Conservation (phyloP, 495 filamentous ascomycete species). For the Amniculicola lignicola region DNA sequence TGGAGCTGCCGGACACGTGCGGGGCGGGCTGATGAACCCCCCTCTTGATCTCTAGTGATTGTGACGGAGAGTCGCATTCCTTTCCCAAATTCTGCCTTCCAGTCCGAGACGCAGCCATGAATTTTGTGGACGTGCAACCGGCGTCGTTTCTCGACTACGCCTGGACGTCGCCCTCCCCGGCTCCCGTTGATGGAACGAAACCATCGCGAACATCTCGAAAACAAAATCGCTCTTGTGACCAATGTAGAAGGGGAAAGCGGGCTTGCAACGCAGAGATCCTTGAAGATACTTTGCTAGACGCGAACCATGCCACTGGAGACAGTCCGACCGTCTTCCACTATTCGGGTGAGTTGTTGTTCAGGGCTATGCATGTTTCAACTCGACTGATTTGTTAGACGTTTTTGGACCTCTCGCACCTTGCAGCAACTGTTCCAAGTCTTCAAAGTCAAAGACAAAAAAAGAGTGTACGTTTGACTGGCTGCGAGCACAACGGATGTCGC, state of each 20-base stretch:
- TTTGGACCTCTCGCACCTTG: constrained; percentile 32
- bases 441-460: constrained; percentile 41
- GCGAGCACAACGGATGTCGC: constrained; percentile 23
- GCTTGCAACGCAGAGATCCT: constrained; percentile 43
- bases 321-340: constrained; percentile 26
- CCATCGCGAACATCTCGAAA: constrained; percentile 27
- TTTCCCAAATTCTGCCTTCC: constrained; percentile 18
- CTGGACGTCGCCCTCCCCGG: constrained; percentile 21
- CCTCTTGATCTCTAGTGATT: too few species aligned
- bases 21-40: too few species aligned
- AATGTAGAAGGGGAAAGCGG: constrained; percentile 48
- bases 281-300: constrained; percentile 23
- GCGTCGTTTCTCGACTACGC: constrained; percentile 29
- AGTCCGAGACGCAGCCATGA: constrained; percentile 6
- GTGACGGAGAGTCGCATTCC: neutral
- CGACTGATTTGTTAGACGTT: constrained; percentile 14
- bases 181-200: neutral
- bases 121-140: constrained; percentile 25
- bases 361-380: neutral
- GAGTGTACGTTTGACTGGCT: constrained; percentile 39
- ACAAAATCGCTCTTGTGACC: constrained; percentile 48
- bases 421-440: constrained; percentile 38
- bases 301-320: neutral
- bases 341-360: constrained; percentile 16
- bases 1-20: constrained; percentile 20